Base-by-base conservation (phyloP, 306 rosid species). In the Glycine soja region DNA sequence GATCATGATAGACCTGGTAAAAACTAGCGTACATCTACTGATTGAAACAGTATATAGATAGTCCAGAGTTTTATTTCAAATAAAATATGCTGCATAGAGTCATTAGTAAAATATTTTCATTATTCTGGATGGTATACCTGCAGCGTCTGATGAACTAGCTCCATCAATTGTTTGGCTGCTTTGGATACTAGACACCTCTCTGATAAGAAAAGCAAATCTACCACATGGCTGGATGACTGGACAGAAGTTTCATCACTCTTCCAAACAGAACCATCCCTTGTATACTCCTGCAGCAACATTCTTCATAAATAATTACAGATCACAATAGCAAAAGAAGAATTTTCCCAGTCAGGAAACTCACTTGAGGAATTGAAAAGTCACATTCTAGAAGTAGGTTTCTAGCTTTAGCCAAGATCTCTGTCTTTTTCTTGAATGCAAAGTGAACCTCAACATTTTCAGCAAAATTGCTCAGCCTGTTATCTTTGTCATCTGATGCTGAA, bases 371-470 rank as follows among this genome's bases (percentile, higher is more conserved):
- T 74, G 92, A 80, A 85, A 95, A 95, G 87, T 93, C 93, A 87
- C 98, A 90, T 74, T 86, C 88, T 52, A 90, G 91, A 66, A 95
- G 97, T 61, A 90, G 61, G 82, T 89, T 91, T 81, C 99, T 89
- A 85, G 99, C 93, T 83, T 89, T 91, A 32, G 90, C 93, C 87
- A 95, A 86, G 65, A 93, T 95, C 80, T 95, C 99, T 18, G 85
- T 86, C 86, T 91, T 95, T 87, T 91, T 95, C 88, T 89, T 90
- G 77, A 87, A 86, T 65, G 99, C 99, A 81, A 95, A 95, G 87
- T 95, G 98, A 93, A 95, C 99, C 90, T 95, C 98, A 5, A 95
- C 99, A 74, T 95, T 93, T 81, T 91, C 97, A 81, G 97, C 90
- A 61, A 83, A 95, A 75, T 80, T 88, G 76, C 94, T 91, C 85